Conservation (phyloP, 148 eudicot species). For the Limonium bicolor region DNA sequence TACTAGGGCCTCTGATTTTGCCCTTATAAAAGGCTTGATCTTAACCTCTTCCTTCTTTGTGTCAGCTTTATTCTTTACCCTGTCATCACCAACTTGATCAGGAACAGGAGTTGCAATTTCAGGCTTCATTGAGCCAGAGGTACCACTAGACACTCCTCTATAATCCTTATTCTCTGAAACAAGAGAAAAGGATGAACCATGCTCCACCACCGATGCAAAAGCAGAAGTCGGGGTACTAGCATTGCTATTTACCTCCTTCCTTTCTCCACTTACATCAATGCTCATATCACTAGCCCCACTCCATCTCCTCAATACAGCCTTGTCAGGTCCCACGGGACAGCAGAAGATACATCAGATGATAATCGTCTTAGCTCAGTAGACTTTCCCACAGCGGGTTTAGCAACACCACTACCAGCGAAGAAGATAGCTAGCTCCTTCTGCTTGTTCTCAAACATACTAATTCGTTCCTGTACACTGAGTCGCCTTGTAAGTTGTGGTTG, state of each 20-base stretch:
- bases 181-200: slow-evolving; percentile 1
- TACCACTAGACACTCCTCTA: slow-evolving; percentile 4
- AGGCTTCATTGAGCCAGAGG: slow-evolving; percentile 11
- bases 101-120: slow-evolving; percentile 12
- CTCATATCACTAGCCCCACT: slow-evolving; percentile 99
- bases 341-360: slow-evolving; percentile 57
- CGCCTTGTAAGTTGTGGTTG: slow-evolving; percentile 41
- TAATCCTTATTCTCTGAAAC: slow-evolving; percentile 9
- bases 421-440: slow-evolving; percentile 60
- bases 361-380: slow-evolving; percentile 55
- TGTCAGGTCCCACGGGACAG: slow-evolving; percentile 26
- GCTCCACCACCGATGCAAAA: slow-evolving; percentile 10
- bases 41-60: slow-evolving; percentile 17
- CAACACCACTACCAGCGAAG: slow-evolving; percentile 42
- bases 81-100: slow-evolving; percentile 9
- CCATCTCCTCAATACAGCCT: slow-evolving; percentile 90
- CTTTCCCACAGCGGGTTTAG: slow-evolving; percentile 36
- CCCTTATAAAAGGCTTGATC: slow-evolving; percentile 10
- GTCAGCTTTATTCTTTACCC: slow-evolving; percentile 12
- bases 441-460: slow-evolving; percentile 80
- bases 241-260: slow-evolving; percentile 57
- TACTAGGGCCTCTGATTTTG: slow-evolving; percentile 11
- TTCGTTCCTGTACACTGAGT: slow-evolving; percentile 84
- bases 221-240: slow-evolving; percentile 29
- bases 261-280: slow-evolving; percentile 75